These are phyloP conservation scores for Beauveria sp. DNA, from an alignment of 2,329 filamentous ascomycete genomes.

Conservation along the genomic window DNA sequence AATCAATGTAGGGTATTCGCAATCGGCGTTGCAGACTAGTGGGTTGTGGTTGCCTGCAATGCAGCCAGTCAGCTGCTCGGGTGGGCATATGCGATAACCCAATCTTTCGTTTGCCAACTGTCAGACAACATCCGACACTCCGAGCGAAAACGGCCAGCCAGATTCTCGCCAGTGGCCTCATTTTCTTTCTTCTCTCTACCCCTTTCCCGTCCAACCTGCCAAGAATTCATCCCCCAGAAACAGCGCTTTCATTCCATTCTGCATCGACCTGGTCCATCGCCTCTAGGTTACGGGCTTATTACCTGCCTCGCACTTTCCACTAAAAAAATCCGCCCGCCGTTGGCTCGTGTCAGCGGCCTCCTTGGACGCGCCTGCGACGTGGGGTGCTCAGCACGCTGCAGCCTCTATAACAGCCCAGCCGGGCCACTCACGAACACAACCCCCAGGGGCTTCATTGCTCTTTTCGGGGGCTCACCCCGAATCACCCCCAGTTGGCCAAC, in stretches of 20 bases:
- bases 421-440: conserved; percentile 2
- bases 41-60: background rate
- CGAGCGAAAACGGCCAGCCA: background rate
- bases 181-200: background rate
- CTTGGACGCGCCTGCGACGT: background rate
- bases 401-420: background rate
- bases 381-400: background rate
- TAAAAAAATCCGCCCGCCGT: conserved; percentile 1
- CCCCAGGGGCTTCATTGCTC: background rate
- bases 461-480: background rate
- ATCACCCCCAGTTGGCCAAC: background rate
- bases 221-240: background rate
- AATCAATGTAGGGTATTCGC: no score
- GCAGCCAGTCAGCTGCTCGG: background rate
- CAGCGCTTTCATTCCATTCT: background rate
- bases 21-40: no score
- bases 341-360: background rate
- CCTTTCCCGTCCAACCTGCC: background rate
- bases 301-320: background rate
- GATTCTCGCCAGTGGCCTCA: conserved; percentile 4
- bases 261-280: background rate
- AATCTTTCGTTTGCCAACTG: background rate
- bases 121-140: background rate
- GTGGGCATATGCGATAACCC: background rate
- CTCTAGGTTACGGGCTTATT: no score